Base-by-base conservation (phyloP, 768 basidiomycete species). In the Guyanaporus albipodus region DNA sequence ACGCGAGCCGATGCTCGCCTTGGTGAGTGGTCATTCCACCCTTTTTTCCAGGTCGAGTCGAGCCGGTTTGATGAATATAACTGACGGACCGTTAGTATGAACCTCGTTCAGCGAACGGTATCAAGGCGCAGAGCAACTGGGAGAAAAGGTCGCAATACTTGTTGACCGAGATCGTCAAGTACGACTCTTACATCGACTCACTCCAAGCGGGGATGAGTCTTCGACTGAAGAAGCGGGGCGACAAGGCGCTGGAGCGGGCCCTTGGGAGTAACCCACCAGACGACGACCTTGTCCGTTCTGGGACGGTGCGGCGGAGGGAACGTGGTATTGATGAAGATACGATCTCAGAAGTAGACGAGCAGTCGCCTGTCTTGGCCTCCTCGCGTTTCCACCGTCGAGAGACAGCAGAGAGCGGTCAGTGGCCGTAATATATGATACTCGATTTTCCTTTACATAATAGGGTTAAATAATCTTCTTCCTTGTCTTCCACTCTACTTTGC, bases 111-210 rank as follows among this genome's bases (percentile, higher is more conserved):
- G 62, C 81, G 19, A 92, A 87, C 61, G 76, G 78, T 1, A 58
- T 73, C 55, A 97, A 85, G 67, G 85, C 96, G 1, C 75, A 80
- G 56, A 77, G 78, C 50, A 99, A 99, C 62, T 98, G 93, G 91
- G 88, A 90, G 69, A 86, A 82, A 63, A 94, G 87, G 63, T 91
- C 89, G 3, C 84, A 90, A 59, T 90, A 90, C 64, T 71, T 98
- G 38, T 75, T 93, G 43, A 80, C 87, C 8, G 95, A 99, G 70
- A 89, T 91, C 33, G 89, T 92, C 62, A 98, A 98, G 66, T 98
- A 97, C 67, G 84, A 91, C 43, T 87, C 88, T 14, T 99, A 99
- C 64, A 85, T 95, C 45, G 92, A 95, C 53, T 89, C 92, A 6
- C 75, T 99, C 24, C 80, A 85, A 62, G 69, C 73, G 4, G 94